Percentiles rank a stretch among this genome's conserved stretches.
Conservation (phyloP, 2,329 filamentous ascomycete genomes). For the Pseudocercospora ulei region DNA sequence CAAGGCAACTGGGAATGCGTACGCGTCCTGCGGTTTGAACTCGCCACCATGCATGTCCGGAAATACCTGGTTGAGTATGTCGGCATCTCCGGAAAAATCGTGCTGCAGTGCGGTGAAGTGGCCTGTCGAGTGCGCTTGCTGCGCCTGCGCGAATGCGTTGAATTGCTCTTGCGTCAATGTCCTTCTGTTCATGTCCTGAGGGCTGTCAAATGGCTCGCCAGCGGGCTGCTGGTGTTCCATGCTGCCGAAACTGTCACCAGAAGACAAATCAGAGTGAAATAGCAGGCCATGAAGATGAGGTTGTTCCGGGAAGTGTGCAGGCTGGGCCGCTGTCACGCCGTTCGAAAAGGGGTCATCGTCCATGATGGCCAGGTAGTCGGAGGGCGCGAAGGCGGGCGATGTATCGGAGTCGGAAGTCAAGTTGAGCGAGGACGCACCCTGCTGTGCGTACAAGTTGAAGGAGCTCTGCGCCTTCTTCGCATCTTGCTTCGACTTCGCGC, state of each 20-base stretch:
- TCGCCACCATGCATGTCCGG: conserved; percentile 22
- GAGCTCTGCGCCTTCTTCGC: conserved; percentile 39
- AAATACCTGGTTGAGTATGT: conserved; percentile 23
- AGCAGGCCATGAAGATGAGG: conserved; percentile 7
- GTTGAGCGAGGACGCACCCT: conserved; percentile 18
- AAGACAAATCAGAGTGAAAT: conserved; percentile 7
- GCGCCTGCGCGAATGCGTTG: conserved; percentile 32
- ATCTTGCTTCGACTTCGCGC: conserved; percentile 47
- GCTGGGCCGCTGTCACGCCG: conserved; percentile 8
- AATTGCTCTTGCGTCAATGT: conserved; percentile 35
- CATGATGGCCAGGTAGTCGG: conserved; percentile 32
- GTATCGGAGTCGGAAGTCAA: conserved; percentile 30
- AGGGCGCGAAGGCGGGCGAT: conserved; percentile 29
- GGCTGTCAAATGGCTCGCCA: conserved; percentile 29
- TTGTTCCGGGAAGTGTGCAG: conserved; percentile 16
- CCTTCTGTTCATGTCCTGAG: conserved; percentile 32
- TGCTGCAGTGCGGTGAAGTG: conserved; percentile 18
- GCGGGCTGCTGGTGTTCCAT: conserved; percentile 10
- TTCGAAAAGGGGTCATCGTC: conserved; percentile 21
- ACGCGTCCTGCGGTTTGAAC: conserved; percentile 22
- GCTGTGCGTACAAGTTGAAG: conserved; percentile 24
- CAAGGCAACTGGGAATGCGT: conserved; percentile 19
- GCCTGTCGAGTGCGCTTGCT: conserved; percentile 20
- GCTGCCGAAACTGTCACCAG: conserved; percentile 14
- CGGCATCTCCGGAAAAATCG: conserved; percentile 18